Conservation (phyloP, 2,329 filamentous ascomycete genomes). For the Hypoxylon sp. region DNA sequence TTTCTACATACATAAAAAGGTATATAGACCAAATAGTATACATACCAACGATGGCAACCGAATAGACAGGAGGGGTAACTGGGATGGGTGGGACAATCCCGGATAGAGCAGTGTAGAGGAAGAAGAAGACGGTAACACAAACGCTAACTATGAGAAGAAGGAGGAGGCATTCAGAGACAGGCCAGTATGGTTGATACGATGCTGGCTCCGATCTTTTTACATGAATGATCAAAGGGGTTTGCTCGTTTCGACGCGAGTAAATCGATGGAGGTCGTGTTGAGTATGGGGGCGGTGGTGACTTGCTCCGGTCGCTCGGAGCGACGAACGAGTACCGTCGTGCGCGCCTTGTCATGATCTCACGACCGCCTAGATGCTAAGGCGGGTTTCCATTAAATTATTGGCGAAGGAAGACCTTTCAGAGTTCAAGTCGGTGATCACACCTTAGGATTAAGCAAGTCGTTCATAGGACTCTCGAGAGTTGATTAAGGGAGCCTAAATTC, state of each 20-base stretch:
- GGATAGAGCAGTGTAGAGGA: neutral
- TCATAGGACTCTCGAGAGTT: constrained; percentile 1
- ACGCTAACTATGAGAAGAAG: neutral
- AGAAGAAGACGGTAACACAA: constrained; percentile 7
- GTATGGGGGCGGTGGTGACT: constrained; percentile 41
- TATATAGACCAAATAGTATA: neutral
- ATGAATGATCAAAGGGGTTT: constrained; percentile 19
- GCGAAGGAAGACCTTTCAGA: neutral
- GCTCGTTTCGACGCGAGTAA: constrained; percentile 11
- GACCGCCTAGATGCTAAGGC: neutral
- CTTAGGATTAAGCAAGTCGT: neutral
- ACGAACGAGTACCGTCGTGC: neutral
- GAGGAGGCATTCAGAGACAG: neutral
- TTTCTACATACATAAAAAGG: constrained; percentile 4
- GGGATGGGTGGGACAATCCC: neutral
- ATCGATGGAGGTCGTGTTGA: constrained; percentile 4
- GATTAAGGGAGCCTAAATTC: constrained; percentile 12
- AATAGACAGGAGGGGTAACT: constrained; percentile 31
- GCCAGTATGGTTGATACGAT: neutral
- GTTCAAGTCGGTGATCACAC: neutral
- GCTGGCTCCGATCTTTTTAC: neutral
- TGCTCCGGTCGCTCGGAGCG: constrained; percentile 13
- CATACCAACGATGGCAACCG: constrained; percentile 49
- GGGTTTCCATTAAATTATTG: neutral
- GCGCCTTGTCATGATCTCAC: constrained; percentile 24